These are phyloP conservation scores for Leccinum variabile DNA, from an alignment of 1,284 basidiomycete genomes.

Conservation along the genomic window DNA sequence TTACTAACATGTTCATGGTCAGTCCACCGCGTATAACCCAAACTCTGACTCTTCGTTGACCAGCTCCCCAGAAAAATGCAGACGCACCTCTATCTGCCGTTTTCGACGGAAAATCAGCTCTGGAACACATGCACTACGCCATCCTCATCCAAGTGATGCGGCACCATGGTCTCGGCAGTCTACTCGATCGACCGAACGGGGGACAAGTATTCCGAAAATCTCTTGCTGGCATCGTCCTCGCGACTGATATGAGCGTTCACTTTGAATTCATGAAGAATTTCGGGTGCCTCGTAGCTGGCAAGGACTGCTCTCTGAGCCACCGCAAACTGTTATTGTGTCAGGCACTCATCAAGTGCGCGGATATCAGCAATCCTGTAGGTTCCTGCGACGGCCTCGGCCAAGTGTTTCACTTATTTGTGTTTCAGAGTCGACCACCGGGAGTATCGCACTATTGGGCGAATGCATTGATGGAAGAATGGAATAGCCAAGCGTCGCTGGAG, in stretches of 20 bases:
- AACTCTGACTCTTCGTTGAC: conserved; percentile 11
- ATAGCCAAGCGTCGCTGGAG: conserved; percentile 81
- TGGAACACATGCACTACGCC: conserved; percentile 92
- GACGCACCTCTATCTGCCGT: conserved; percentile 83
- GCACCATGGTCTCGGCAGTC: conserved; percentile 70
- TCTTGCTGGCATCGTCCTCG: conserved; percentile 77
- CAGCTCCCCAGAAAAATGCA: conserved; percentile 78
- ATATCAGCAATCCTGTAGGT: conserved; percentile 94
- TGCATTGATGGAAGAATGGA: conserved; percentile 87
- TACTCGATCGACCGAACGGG: conserved; percentile 55
- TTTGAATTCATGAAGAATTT: conserved; percentile 79
- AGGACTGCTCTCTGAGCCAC: conserved; percentile 41
- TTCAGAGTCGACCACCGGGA: conserved; percentile 83
- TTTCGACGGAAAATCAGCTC: conserved; percentile 84
- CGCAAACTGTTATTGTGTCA: conserved; percentile 81
- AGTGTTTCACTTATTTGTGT: conserved; percentile 17
- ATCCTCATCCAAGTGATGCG: conserved; percentile 82
- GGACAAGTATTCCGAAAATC: conserved; percentile 67
- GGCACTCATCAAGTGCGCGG: conserved; percentile 91
- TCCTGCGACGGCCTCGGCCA: conserved; percentile 6
- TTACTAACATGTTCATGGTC: conserved; percentile 91
- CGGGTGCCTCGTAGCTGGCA: conserved; percentile 43
- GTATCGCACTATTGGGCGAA: conserved; percentile 91
- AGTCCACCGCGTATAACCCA: conserved; percentile 30
- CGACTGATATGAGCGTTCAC: conserved; percentile 93